phyloP scores from a whole-genome alignment of 495 filamentous ascomycete genomes.

The Penicillium diatomitis region DNA sequence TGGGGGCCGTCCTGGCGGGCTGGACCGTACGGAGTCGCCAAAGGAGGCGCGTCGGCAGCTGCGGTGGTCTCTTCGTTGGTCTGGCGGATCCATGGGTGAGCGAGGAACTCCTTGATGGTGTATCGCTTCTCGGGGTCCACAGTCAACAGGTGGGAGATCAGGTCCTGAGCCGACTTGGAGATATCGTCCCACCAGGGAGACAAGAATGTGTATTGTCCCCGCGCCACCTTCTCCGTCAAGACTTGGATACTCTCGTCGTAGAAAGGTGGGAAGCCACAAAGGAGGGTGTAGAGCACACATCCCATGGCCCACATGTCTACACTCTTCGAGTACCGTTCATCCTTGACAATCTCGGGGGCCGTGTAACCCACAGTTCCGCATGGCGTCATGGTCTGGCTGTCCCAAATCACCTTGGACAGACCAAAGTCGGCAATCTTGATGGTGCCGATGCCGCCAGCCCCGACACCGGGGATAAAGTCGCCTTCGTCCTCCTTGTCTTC shows the following conservation, averaged over 20 bases:
- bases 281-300: constrained; percentile 91
- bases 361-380: constrained; percentile 98
- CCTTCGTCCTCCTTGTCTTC: constrained; percentile 98
- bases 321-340: constrained; percentile 96
- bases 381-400: constrained; percentile 97
- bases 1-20: constrained; percentile 38
- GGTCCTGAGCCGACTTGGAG: constrained; percentile 86
- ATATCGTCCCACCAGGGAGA: constrained; percentile 99
- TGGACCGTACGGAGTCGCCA: constrained; percentile 54
- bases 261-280: constrained; percentile 97
- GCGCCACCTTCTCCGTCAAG: constrained; percentile 93
- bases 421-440: constrained; percentile 99
- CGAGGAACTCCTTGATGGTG: constrained; percentile 79
- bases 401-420: constrained; percentile 95
- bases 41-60: constrained; percentile 67
- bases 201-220: constrained; percentile 94
- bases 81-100: constrained; percentile 82
- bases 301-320: constrained; percentile 99
- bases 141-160: constrained; percentile 86
- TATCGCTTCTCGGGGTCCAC: constrained; percentile 90
- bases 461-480: constrained; percentile 75
- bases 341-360: constrained; percentile 98
- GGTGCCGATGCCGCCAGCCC: constrained; percentile 83
- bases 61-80: constrained; percentile 66
- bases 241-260: constrained; percentile 98